Conservation (phyloP, 805 yeast species). For the Kodamaea restingae region DNA sequence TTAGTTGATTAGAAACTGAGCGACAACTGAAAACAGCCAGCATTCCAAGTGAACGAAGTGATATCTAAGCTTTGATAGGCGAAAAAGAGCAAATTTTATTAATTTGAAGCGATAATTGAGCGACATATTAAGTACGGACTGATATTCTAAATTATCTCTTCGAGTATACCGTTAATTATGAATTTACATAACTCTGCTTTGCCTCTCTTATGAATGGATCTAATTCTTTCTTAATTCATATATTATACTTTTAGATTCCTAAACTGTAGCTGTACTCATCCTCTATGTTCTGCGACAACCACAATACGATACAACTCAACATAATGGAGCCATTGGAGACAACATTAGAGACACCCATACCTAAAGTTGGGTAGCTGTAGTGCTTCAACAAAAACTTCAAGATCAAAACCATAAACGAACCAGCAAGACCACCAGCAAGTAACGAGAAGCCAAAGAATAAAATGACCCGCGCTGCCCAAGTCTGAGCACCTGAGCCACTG, state of each 20-base stretch:
- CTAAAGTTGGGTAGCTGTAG: slow-evolving; percentile 79
- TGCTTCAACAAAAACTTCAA: slow-evolving; percentile 79
- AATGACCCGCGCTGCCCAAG: slow-evolving; percentile 92
- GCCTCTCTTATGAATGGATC: no score
- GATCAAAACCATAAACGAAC: slow-evolving; percentile 82
- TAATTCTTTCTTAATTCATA: no score
- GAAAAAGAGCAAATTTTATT: no score
- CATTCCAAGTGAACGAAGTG: no score
- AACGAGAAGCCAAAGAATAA: slow-evolving; percentile 89
- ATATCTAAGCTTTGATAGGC: no score
- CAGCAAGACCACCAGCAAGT: slow-evolving; percentile 91
- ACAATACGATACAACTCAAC: slow-evolving; percentile 82
- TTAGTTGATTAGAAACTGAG: no score
- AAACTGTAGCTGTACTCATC: slow-evolving; percentile 93
- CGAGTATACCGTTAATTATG: no score
- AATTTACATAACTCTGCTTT: no score
- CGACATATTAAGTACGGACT: no score
- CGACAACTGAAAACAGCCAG: no score
- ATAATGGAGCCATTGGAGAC: slow-evolving; percentile 73
- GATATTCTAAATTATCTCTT: no score
- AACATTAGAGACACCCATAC: slow-evolving; percentile 91
- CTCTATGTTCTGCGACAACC: slow-evolving; percentile 94
- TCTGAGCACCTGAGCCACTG: slow-evolving; percentile 42
- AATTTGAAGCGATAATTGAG: no score
- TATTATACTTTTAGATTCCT: slow-evolving; percentile 25